A percentile compares a stretch with the other conserved stretches of the same genome.
Conservation (phyloP, 176 grass and related monocot genomes). For the Eragrostis curvula region DNA sequence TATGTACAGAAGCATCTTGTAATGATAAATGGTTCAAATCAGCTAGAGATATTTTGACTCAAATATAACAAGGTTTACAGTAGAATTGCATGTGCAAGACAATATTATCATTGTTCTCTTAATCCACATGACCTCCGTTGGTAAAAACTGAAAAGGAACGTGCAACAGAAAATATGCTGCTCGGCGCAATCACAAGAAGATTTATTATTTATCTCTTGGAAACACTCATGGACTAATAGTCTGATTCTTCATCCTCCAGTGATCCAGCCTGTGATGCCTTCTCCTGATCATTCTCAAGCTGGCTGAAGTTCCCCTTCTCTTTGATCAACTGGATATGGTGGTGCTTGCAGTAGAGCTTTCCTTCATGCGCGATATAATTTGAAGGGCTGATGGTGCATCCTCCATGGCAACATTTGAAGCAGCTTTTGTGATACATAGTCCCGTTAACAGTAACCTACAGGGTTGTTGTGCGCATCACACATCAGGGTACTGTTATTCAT, state of each 20-base stretch:
- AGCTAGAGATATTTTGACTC: slow-evolving; percentile 19
- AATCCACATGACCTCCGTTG: slow-evolving; percentile 31
- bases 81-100: slow-evolving; percentile 28
- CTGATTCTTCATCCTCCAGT: slow-evolving; percentile 56
- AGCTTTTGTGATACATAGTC: slow-evolving; percentile 92
- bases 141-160: slow-evolving; percentile 32
- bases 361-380: slow-evolving; percentile 95
- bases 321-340: slow-evolving; percentile 94
- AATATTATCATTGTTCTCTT: slow-evolving; percentile 38
- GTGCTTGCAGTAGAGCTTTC: slow-evolving; percentile 98
- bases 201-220: slow-evolving; percentile 47
- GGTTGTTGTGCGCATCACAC: background rate
- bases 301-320: slow-evolving; percentile 94
- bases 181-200: slow-evolving; percentile 42
- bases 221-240: slow-evolving; percentile 40
- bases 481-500: slow-evolving; percentile 17
- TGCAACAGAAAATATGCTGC: slow-evolving; percentile 31
- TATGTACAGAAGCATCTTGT: background rate
- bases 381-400: slow-evolving; percentile 99
- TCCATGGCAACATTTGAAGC: slow-evolving; percentile 99
- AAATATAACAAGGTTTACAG: slow-evolving; percentile 53
- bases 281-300: slow-evolving; percentile 76
- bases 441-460: slow-evolving; percentile 86
- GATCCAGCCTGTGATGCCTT: slow-evolving; percentile 56
- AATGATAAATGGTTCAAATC: slow-evolving; percentile 34